A percentile compares a stretch with the other conserved stretches of the same genome.
Evolutionary conservation across 2,329 filamentous ascomycete species (phyloP).

Genomic region (Colletotrichum sp.): DNA sequence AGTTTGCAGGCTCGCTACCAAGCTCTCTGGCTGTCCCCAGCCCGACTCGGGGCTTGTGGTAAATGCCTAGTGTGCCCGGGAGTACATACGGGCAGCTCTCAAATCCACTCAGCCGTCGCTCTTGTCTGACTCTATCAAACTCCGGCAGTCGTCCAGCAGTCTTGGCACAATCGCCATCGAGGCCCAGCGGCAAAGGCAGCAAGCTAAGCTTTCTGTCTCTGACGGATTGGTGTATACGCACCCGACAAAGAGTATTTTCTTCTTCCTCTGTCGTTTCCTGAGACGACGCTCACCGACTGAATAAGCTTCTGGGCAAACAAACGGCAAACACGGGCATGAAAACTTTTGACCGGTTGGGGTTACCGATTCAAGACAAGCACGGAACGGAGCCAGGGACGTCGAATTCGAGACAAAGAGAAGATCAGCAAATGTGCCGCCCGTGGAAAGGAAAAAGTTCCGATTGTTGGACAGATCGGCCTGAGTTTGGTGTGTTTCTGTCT

Average conservation of each 20-base stretch:
- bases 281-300: background rate
- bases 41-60: background rate
- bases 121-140: background rate
- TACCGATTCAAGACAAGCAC: background rate
- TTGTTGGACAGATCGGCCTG: background rate
- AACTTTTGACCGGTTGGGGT: background rate
- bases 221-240: background rate
- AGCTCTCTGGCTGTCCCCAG: background rate
- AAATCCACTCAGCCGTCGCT: background rate
- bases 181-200: background rate
- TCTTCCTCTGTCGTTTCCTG: background rate
- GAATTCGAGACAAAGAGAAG: constrained; percentile 6
- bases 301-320: background rate
- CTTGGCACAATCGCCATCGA: background rate
- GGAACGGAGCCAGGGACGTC: constrained; percentile 1
- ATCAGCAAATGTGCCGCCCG: background rate
- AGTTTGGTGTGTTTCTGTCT: background rate
- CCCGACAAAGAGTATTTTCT: background rate
- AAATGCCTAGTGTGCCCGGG: background rate
- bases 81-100: background rate
- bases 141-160: background rate
- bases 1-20: constrained; percentile 5
- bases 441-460: background rate
- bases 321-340: background rate
- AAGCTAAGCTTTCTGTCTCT: background rate